A percentile compares a stretch with the other conserved stretches of the same genome.
Conservation (phyloP, 257 asterid genomes). For the Lantana camara region DNA sequence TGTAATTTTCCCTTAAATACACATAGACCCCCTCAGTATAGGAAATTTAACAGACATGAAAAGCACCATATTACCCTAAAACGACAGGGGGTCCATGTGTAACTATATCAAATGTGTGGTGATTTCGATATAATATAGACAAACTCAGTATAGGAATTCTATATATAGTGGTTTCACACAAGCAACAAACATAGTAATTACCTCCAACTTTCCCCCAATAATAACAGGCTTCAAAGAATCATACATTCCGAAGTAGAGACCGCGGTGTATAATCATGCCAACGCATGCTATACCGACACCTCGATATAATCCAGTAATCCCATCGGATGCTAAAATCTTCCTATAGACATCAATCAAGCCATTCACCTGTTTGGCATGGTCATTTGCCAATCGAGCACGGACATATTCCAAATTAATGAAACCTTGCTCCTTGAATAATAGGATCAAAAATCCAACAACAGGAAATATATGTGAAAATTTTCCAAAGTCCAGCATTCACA, state of each 20-base stretch:
- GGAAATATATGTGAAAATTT: no score
- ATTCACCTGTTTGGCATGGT: slow-evolving; percentile 62
- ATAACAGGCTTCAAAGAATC: slow-evolving; percentile 46
- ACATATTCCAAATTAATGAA: no score
- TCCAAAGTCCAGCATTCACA: no score
- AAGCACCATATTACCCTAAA: background rate
- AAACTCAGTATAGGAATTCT: no score
- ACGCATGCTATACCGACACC: slow-evolving; percentile 43
- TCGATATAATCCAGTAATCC: slow-evolving; percentile 45
- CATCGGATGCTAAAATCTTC: slow-evolving; percentile 48
- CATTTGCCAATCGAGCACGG: slow-evolving; percentile 54
- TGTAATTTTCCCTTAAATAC: no score
- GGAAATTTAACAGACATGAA: no score
- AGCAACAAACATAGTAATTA: background rate
- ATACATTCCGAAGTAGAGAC: slow-evolving; percentile 46
- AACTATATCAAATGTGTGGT: no score
- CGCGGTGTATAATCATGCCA: slow-evolving; percentile 43
- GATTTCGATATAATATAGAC: background rate
- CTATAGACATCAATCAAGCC: slow-evolving; percentile 48
- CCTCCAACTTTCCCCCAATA: slow-evolving; percentile 39
- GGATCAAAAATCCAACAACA: no score
- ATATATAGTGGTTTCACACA: background rate
- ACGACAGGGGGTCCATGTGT: no score
- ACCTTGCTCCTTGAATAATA: no score
- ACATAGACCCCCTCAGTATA: no score